phyloP scores from a whole-genome alignment of 2,329 filamentous ascomycete species.

The Cladorrhinum sp. region DNA sequence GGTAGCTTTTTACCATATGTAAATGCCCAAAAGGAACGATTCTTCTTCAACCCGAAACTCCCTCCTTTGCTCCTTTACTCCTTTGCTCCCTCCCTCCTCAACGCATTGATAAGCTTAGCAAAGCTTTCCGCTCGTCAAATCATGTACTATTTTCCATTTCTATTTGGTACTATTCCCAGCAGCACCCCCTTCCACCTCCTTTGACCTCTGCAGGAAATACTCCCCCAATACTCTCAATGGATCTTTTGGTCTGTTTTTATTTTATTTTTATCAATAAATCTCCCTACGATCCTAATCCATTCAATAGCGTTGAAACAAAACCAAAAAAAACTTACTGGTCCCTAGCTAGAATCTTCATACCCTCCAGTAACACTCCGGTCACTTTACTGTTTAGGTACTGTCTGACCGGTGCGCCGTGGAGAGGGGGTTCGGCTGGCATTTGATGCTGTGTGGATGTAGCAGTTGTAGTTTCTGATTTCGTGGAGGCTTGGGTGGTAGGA shows the following conservation, averaged over 20 bases:
- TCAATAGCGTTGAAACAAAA: too few species aligned
- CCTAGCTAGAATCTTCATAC: slow-evolving; percentile 69
- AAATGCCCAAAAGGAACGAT: too few species aligned
- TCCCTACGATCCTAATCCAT: too few species aligned
- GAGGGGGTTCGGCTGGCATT: slow-evolving; percentile 57
- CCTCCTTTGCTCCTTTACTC: too few species aligned
- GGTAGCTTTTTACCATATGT: too few species aligned
- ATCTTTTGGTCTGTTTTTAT: slow-evolving; percentile 55
- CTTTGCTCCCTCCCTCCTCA: too few species aligned
- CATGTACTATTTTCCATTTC: background rate
- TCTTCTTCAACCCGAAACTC: too few species aligned
- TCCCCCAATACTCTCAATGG: slow-evolving; percentile 68
- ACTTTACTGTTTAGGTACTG: slow-evolving; percentile 71
- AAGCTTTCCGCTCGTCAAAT: too few species aligned
- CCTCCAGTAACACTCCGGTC: slow-evolving; percentile 65
- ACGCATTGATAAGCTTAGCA: too few species aligned
- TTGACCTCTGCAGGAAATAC: slow-evolving; percentile 65
- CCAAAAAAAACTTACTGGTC: slow-evolving; percentile 58
- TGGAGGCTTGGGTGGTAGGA: background rate
- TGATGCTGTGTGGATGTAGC: slow-evolving; percentile 34
- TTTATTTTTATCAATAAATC: too few species aligned
- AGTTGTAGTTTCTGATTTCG: background rate
- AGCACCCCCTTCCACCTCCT: slow-evolving; percentile 52
- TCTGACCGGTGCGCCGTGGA: slow-evolving; percentile 66
- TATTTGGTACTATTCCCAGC: background rate